A percentile compares a stretch with the other conserved stretches of the same genome.
phyloP scores from a whole-genome alignment of 1,284 basidiomycete genomes.

The Ganoderma meredithae region DNA sequence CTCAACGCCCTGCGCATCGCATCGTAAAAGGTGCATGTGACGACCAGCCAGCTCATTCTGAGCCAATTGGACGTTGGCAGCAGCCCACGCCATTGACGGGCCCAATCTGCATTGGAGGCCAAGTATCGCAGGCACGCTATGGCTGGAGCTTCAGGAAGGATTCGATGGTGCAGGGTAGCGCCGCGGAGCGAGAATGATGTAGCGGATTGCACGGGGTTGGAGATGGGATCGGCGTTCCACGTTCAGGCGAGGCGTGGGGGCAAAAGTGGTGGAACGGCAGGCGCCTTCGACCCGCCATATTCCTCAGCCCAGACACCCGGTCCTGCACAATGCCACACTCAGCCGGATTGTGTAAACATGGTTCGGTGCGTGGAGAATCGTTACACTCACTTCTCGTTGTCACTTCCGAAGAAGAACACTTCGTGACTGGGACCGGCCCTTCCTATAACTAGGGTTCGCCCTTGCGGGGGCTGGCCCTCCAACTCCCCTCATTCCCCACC shows the following conservation, averaged over 20 bases:
- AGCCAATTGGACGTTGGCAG: constrained; percentile 23
- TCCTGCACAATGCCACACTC: constrained; percentile 22
- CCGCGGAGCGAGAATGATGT: constrained; percentile 24
- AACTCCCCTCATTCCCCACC: constrained; percentile 19
- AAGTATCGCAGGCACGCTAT: constrained; percentile 15
- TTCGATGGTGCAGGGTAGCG: constrained; percentile 20
- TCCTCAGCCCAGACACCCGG: constrained; percentile 19
- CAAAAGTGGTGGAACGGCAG: constrained; percentile 1
- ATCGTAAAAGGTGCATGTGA: constrained; percentile 27
- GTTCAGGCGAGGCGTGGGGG: constrained; percentile 1
- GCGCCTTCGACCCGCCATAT: constrained; percentile 18
- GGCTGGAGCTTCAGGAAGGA: constrained; percentile 18
- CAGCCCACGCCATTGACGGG: constrained; percentile 21
- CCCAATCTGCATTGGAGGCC: constrained; percentile 13
- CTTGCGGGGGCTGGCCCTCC: constrained; percentile 12
- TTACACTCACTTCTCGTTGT: constrained; percentile 30
- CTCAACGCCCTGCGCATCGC: constrained; percentile 24
- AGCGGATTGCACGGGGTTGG: constrained; percentile 6
- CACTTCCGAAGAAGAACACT: constrained; percentile 28
- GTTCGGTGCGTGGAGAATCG: constrained; percentile 29
- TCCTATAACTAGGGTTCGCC: constrained; percentile 25
- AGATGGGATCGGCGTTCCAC: constrained; percentile 24
- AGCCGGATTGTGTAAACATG: constrained; percentile 26
- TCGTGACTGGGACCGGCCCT: constrained; percentile 24
- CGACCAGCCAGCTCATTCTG: constrained; percentile 24